phyloP scores from a whole-genome alignment of 2,329 filamentous ascomycete genomes.

The Eurotiales sp. region DNA sequence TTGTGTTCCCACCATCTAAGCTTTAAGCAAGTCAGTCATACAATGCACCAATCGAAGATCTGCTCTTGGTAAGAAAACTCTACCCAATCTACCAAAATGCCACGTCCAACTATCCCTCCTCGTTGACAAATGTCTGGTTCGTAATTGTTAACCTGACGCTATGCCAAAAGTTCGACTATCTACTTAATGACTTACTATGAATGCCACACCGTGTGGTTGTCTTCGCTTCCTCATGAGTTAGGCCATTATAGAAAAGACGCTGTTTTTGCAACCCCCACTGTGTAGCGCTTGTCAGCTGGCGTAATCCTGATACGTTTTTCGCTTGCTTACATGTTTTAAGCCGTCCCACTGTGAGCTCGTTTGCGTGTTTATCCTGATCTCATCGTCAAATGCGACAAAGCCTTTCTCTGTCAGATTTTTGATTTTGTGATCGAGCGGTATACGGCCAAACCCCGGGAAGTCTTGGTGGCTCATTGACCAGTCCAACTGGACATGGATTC shows the following conservation, averaged over 20 bases:
- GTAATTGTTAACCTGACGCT: too few relatives aligned
- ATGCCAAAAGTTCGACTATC: too few relatives aligned
- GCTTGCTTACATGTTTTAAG: constrained; percentile 1
- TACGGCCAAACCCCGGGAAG: neutral
- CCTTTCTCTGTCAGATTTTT: neutral
- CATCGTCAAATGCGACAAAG: neutral
- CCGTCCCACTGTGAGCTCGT: constrained; percentile 3
- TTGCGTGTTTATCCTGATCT: neutral
- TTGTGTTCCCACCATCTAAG: neutral
- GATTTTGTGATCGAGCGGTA: neutral
- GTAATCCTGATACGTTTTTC: neutral
- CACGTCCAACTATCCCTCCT: neutral
- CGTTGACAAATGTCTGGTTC: neutral
- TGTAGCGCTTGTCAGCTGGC: too few relatives aligned
- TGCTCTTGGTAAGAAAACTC: neutral
- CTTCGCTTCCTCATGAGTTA: neutral
- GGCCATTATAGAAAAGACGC: neutral
- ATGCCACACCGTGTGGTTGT: neutral
- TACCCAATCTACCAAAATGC: neutral
- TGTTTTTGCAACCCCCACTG: neutral
- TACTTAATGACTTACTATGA: neutral
- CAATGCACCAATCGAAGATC: neutral
- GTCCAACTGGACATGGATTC: constrained; percentile 1
- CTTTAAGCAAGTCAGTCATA: neutral
- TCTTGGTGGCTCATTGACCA: neutral